Percentiles rank a stretch among this genome's conserved stretches.
Evolutionary conservation across 2,329 filamentous ascomycete species (phyloP).

Genomic region (Microcyclospora pomicola): DNA sequence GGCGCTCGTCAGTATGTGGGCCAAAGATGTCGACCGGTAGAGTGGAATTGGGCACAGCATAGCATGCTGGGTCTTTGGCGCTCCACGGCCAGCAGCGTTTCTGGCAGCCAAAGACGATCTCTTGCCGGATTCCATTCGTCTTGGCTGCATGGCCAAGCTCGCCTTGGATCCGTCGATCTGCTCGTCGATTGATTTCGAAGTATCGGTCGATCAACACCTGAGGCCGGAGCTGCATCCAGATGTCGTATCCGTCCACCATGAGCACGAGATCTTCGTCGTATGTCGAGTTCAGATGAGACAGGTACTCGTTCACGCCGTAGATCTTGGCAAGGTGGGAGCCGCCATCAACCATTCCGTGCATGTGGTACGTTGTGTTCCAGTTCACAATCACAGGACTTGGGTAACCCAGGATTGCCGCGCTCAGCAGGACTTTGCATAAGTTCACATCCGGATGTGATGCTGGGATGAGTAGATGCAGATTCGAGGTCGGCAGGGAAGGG

Average conservation of each 20-base stretch:
- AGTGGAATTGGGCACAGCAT: conserved; percentile 37
- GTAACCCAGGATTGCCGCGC: conserved; percentile 11
- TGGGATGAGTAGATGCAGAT: conserved; percentile 16
- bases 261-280: conserved; percentile 42
- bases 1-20: conserved; percentile 34
- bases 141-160: conserved; percentile 9
- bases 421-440: conserved; percentile 12
- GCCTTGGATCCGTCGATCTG: conserved; percentile 34
- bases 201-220: conserved; percentile 50
- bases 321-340: conserved; percentile 16
- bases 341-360: conserved; percentile 15
- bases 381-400: conserved; percentile 9
- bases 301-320: conserved; percentile 12
- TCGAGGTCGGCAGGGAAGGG: too few relatives aligned
- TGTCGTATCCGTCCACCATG: conserved; percentile 49
- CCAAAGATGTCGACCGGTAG: conserved; percentile 37
- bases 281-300: conserved; percentile 7
- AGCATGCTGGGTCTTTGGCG: conserved; percentile 36
- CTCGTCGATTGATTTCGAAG: conserved; percentile 26
- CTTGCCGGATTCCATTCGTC: conserved; percentile 32
- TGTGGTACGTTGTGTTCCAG: conserved; percentile 9
- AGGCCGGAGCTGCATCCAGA: conserved; percentile 30
- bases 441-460: conserved; percentile 12
- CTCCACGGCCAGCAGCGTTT: conserved; percentile 38
- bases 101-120: conserved; percentile 42